Evolutionary conservation across 192 early-diverging fungal species (phyloP).

Genomic region (Linnemannia elongata): DNA sequence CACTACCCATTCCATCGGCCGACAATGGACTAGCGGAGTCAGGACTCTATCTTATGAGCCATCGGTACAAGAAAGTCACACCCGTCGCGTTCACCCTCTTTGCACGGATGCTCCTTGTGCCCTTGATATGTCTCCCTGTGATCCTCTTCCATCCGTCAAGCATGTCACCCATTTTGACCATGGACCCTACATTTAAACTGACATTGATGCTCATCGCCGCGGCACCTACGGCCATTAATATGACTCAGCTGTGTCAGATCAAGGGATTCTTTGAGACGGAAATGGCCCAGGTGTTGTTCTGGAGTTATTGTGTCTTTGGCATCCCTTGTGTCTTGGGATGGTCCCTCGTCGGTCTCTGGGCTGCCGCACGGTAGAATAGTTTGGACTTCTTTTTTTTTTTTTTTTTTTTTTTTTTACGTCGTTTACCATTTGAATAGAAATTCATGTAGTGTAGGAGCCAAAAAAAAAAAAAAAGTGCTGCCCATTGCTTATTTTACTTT

Average conservation of each 20-base stretch:
- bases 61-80: slow-evolving; percentile 30
- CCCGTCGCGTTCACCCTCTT: slow-evolving; percentile 45
- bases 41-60: slow-evolving; percentile 24
- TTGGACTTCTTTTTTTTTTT: neutral
- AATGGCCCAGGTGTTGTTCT: slow-evolving; percentile 75
- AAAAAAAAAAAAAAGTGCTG: too few relatives aligned
- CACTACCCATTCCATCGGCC: slow-evolving; percentile 31
- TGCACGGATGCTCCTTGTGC: slow-evolving; percentile 57
- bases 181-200: slow-evolving; percentile 74
- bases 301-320: slow-evolving; percentile 69
- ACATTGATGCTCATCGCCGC: slow-evolving; percentile 72
- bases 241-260: slow-evolving; percentile 78
- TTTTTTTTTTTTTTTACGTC: neutral
- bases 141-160: slow-evolving; percentile 35
- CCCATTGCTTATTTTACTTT: too few relatives aligned
- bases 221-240: slow-evolving; percentile 78
- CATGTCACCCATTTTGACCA: slow-evolving; percentile 59
- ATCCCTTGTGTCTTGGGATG: slow-evolving; percentile 48
- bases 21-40: slow-evolving; percentile 70
- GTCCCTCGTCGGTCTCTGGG: slow-evolving; percentile 39
- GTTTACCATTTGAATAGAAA: neutral
- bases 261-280: slow-evolving; percentile 78
- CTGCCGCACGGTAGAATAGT: slow-evolving; percentile 18
- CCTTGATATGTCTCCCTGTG: slow-evolving; percentile 53
- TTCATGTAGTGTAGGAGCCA: too few relatives aligned